Base-by-base conservation (phyloP, 768 basidiomycete species). In the Podaxis sp. region DNA sequence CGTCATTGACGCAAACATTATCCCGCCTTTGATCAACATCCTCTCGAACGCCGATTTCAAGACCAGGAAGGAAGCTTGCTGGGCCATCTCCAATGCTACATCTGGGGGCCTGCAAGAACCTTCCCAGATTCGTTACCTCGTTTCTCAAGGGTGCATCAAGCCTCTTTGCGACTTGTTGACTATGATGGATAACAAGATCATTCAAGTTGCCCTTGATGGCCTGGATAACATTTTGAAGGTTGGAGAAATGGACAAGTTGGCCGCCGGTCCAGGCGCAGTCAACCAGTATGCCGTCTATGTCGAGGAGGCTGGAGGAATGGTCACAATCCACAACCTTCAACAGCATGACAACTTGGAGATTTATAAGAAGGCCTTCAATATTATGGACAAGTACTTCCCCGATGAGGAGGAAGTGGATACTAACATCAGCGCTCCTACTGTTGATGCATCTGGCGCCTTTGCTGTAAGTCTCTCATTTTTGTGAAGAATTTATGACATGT, bases 121-220 rank as follows among this genome's bases (percentile, higher is more conserved):
- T 33, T 80, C 89, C 30, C 96, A 99, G 74, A 99, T 99, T 70
- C 91, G 97, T 58, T 99, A 99, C 79, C 92, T 99, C 63, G 97
- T 99, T 60, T 84, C 88, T 24, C 97, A 99, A 75, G 97, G 97
- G 36, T 97, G 95, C 80, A 98, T 99, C 80, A 98, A 98, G 77
- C 97, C 97, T 15, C 82, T 99, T 30, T 99, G 97, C 73, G 97
- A 99, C 71, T 80, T 99, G 57, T 83, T 99, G 63, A 90, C 87
- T 28, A 96, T 95, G 85, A 96, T 98, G 95, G 97, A 99, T 79
- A 99, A 99, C 86, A 99, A 99, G 82, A 97, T 99, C 68, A 99
- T 99, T 68, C 92, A 95, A 77, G 96, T 99, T 44, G 96, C 96
- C 19, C 86, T 99, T 52, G 97, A 99, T 73, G 97, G 97, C 59